A percentile compares a stretch with the other conserved stretches of the same genome.
These are phyloP conservation scores for Leccinum subgranulosum DNA, from an alignment of 768 basidiomycete species.

Conservation along the genomic window DNA sequence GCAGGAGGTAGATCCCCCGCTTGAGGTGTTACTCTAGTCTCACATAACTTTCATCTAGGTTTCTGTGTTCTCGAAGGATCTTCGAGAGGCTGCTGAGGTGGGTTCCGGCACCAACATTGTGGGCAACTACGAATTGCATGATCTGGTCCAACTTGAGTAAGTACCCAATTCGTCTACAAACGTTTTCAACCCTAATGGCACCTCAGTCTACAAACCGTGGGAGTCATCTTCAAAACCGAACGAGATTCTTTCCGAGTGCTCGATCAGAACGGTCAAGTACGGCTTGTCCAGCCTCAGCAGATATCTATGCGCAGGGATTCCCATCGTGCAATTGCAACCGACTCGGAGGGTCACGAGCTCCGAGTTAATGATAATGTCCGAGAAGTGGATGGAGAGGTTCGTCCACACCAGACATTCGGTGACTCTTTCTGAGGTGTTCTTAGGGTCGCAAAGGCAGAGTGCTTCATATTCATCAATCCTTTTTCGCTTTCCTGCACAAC, in stretches of 20 bases:
- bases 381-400: constrained; percentile 84
- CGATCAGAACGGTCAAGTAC: constrained; percentile 89
- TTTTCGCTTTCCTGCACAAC: constrained; percentile 92
- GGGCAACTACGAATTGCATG: constrained; percentile 94
- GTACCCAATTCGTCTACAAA: constrained; percentile 29
- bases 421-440: neutral
- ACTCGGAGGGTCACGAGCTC: constrained; percentile 85
- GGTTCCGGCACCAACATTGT: constrained; percentile 88
- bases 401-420: constrained; percentile 17
- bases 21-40: neutral
- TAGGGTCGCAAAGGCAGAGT: constrained; percentile 86
- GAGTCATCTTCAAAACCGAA: constrained; percentile 97
- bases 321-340: constrained; percentile 79
- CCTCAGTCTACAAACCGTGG: constrained; percentile 82
- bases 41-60: constrained; percentile 48
- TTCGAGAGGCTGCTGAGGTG: constrained; percentile 96
- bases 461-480: constrained; percentile 90
- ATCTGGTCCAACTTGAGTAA: constrained; percentile 94
- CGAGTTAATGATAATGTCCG: constrained; percentile 89
- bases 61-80: constrained; percentile 94
- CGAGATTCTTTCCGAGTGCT: constrained; percentile 93
- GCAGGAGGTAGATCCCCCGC: constrained; percentile 67
- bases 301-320: constrained; percentile 90
- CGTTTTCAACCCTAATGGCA: constrained; percentile 10
- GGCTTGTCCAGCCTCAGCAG: constrained; percentile 89